phyloP scores from a whole-genome alignment of 176 grass and related monocot genomes.

The Alopecurus myosuroides region DNA sequence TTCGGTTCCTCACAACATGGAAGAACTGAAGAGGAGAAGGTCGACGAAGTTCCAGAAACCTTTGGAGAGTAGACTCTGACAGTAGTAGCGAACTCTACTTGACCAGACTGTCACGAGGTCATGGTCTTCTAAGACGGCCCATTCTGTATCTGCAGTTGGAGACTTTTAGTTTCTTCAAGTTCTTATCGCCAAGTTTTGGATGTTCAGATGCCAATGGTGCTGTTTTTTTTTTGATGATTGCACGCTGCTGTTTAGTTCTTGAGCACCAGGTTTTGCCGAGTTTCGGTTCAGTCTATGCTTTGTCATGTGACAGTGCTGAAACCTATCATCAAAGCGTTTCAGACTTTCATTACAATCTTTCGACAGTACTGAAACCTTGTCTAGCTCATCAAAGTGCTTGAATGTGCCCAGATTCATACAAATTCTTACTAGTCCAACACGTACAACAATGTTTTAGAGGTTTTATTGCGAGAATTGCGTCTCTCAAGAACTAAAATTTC shows the following conservation, averaged over 20 bases:
- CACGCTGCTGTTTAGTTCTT: not conserved
- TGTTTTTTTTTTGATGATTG: slow-evolving; percentile 23
- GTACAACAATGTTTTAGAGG: too few species aligned
- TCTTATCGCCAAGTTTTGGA: slow-evolving; percentile 29
- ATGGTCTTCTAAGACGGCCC: slow-evolving; percentile 37
- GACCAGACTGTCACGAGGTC: slow-evolving; percentile 17
- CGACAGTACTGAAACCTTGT: too few species aligned
- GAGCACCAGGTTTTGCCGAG: not conserved
- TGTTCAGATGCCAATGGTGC: slow-evolving; percentile 23
- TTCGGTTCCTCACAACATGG: slow-evolving; percentile 54
- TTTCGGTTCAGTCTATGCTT: not conserved
- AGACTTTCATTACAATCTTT: too few species aligned
- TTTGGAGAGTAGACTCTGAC: slow-evolving; percentile 49
- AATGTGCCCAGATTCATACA: not conserved
- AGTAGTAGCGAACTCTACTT: slow-evolving; percentile 26
- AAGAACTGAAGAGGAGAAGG: slow-evolving; percentile 78
- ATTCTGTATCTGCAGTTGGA: slow-evolving; percentile 33
- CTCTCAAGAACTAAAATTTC: too few species aligned
- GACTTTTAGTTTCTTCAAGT: slow-evolving; percentile 45
- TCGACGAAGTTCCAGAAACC: slow-evolving; percentile 85
- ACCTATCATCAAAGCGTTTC: too few species aligned
- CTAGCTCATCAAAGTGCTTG: not conserved
- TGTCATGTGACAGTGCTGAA: not conserved
- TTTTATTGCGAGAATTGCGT: too few species aligned
- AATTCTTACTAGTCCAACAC: too few species aligned